Percentiles rank a stretch among this genome's conserved stretches.
These are phyloP conservation scores for Penicillium sp. DNA, from an alignment of 2,329 filamentous ascomycete species.

Conservation along the genomic window DNA sequence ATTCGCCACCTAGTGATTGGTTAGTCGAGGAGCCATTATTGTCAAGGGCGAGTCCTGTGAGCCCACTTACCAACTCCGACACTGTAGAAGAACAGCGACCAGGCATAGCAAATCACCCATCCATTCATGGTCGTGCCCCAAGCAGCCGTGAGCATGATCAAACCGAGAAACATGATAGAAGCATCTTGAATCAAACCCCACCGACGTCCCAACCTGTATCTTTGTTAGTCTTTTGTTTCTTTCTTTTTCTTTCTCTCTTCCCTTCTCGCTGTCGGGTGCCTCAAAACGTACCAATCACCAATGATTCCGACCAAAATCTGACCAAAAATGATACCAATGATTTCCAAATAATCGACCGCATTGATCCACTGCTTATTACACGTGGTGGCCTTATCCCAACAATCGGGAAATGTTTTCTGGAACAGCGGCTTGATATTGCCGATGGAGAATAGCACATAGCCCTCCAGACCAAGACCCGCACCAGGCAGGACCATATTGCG, in stretches of 20 bases:
- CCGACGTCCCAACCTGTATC: conserved; percentile 74
- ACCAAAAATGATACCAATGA: conserved; percentile 90
- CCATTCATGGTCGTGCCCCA: conserved; percentile 87
- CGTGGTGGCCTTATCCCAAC: conserved; percentile 67
- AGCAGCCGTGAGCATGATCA: conserved; percentile 85
- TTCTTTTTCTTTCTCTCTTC: background rate
- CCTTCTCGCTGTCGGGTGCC: background rate
- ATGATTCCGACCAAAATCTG: conserved; percentile 83
- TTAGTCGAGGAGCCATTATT: background rate
- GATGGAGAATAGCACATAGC: conserved; percentile 95
- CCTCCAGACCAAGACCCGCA: conserved; percentile 87
- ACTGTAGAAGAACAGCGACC: conserved; percentile 90
- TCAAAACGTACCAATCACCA: conserved; percentile 59
- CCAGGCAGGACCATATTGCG: conserved; percentile 89
- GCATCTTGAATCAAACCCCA: conserved; percentile 97
- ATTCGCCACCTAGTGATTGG: conserved; percentile 73
- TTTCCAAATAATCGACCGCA: conserved; percentile 86
- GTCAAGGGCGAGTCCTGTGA: background rate
- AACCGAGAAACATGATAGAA: conserved; percentile 86
- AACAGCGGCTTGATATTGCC: conserved; percentile 88
- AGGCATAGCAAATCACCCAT: conserved; percentile 97
- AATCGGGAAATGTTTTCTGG: conserved; percentile 68
- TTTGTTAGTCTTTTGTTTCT: conserved; percentile 3
- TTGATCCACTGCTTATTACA: conserved; percentile 80
- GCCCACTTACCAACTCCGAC: conserved; percentile 50